Base-by-base conservation (phyloP, 2,329 filamentous ascomycete species). In the Purpureocillium takamizusanense region DNA sequence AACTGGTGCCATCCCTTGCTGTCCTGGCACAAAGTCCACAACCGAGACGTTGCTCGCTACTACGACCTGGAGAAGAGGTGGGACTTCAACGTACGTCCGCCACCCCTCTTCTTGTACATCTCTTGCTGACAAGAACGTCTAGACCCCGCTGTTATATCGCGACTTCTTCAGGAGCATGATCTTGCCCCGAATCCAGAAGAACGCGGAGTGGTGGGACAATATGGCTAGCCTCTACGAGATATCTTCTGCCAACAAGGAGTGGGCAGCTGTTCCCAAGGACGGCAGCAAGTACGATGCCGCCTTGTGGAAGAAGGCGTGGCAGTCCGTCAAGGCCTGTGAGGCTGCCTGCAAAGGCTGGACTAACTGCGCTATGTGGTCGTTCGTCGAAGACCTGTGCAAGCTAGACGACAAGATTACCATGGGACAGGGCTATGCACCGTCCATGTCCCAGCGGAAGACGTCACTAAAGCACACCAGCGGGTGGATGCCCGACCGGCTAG, bases 21-120 rank as follows among this genome's bases (percentile, higher is more conserved):
- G 42, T 52, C 50, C 4, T 52, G 46, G 43, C 50, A 52, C 42
- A 51, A 52, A 36, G 46, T 49, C 2, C 50, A 52, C 31, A 51
- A 40, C 31, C 47, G 49, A 14, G 50, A 52, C 27, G 46, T 52
- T 4, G 40, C 46, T 4, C 38, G 36, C 18, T 52, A 51, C 37
- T 48, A 43, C 35, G 44, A 50, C 18, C 29, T 52, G 11, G 49
- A 52, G 38, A 42, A 41, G 30, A 28, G 30, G 13, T 52, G 50
- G 50, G 47, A 52, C 36, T 51, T 46, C 31, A 38, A 12, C 27
- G 47, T 46, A 45, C 30, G 37, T 32, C 23, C 2, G 23, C 5
- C 21, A 5, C 21, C 21, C 21, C 10, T 6, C 21, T 6, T 10
- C 6, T 10, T 25, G 6, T 5, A 6, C 2, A 5, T 14, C 12